These are phyloP conservation scores for Nannizzia gypsea DNA, from an alignment of 2,329 filamentous ascomycete genomes.

Conservation along the genomic window DNA sequence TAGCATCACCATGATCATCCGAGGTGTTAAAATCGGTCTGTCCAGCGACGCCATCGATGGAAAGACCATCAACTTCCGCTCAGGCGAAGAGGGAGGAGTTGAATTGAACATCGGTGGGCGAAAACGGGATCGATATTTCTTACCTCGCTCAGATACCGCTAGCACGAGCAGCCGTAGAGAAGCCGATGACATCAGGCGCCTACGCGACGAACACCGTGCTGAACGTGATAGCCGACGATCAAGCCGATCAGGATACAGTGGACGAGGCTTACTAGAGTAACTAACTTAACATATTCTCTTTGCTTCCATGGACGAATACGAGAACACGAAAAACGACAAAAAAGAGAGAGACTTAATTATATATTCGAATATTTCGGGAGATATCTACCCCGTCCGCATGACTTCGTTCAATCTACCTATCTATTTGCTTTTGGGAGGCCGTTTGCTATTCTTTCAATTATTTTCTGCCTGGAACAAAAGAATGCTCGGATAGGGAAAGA, in stretches of 20 bases:
- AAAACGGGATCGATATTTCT: constrained; percentile 28
- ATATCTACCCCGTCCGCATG: neutral
- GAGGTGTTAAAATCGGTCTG: constrained; percentile 31
- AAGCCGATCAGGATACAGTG: constrained; percentile 28
- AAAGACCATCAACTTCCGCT: constrained; percentile 30
- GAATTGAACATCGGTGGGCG: constrained; percentile 29
- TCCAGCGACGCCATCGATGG: constrained; percentile 26
- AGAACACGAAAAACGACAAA: neutral
- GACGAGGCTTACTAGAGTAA: constrained; percentile 18
- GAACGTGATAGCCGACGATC: constrained; percentile 29
- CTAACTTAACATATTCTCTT: neutral
- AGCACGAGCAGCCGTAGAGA: constrained; percentile 23
- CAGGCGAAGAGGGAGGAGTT: constrained; percentile 27
- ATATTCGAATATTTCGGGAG: neutral
- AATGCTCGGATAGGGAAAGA: neutral
- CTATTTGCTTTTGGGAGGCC: constrained; percentile 3
- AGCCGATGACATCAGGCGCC: constrained; percentile 24
- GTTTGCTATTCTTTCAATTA: neutral
- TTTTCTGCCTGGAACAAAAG: constrained; percentile 1
- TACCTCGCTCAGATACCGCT: constrained; percentile 26
- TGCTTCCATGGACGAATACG: neutral
- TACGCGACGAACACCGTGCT: constrained; percentile 26
- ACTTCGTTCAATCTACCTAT: neutral
- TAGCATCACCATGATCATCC: constrained; percentile 30
- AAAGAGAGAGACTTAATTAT: neutral